These are phyloP conservation scores for Chionographis japonica DNA, from an alignment of 106 monocot species.

Conservation along the genomic window DNA sequence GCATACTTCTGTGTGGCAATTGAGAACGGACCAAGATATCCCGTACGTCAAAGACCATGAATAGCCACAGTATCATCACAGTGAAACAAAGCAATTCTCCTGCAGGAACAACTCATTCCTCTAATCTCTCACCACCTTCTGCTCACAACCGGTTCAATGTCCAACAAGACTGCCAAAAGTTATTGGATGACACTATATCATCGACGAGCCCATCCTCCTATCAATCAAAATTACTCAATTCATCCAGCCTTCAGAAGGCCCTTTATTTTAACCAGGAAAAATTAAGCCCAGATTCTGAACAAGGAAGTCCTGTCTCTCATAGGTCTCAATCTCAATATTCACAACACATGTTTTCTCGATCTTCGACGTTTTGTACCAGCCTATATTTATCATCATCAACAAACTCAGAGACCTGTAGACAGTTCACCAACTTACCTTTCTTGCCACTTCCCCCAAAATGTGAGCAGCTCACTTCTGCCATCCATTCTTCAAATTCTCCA, in stretches of 20 bases:
- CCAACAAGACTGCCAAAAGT: neutral
- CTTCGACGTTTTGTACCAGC: slow-evolving; percentile 73
- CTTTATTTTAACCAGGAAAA: slow-evolving; percentile 12
- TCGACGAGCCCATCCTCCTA: slow-evolving; percentile 10
- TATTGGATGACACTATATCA: slow-evolving; percentile 7
- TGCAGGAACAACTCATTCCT: slow-evolving; percentile 13
- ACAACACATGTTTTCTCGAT: slow-evolving; percentile 40
- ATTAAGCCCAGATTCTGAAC: slow-evolving; percentile 21
- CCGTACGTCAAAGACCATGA: slow-evolving; percentile 18
- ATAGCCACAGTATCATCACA: slow-evolving; percentile 17
- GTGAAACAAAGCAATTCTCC: slow-evolving; percentile 29
- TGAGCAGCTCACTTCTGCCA: slow-evolving; percentile 37
- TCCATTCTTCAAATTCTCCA: slow-evolving; percentile 31
- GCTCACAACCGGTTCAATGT: slow-evolving; percentile 10
- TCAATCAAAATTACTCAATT: slow-evolving; percentile 8
- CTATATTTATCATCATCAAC: slow-evolving; percentile 56
- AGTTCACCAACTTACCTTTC: slow-evolving; percentile 52
- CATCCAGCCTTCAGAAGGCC: slow-evolving; percentile 7
- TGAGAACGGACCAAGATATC: neutral
- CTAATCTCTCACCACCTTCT: slow-evolving; percentile 13
- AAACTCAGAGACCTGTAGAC: slow-evolving; percentile 26
- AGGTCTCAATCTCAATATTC: slow-evolving; percentile 33
- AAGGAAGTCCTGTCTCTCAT: slow-evolving; percentile 19
- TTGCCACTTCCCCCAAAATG: slow-evolving; percentile 62
- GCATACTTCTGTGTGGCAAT: neutral